phyloP scores from a whole-genome alignment of 768 basidiomycete genomes.

The Mycena vitilis region DNA sequence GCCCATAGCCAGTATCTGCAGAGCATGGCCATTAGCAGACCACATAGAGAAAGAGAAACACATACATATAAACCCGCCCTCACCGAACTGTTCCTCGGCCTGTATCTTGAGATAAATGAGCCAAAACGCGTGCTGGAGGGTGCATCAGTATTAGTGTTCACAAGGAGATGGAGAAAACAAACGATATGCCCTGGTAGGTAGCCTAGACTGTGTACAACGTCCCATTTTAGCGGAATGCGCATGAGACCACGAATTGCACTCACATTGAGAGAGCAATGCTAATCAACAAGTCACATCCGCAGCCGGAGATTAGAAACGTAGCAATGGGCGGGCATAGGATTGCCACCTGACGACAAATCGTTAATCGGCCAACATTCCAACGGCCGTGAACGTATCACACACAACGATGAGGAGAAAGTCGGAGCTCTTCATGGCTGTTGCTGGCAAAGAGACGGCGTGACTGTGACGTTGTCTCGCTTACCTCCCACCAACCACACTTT shows the following conservation, averaged over 20 bases:
- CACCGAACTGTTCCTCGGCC: slow-evolving; percentile 68
- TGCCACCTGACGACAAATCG: slow-evolving; percentile 53
- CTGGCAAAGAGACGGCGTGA: neutral
- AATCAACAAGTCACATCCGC: slow-evolving; percentile 70
- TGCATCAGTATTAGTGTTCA: neutral
- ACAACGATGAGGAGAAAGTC: slow-evolving; percentile 69
- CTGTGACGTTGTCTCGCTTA: neutral
- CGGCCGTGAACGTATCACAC: slow-evolving; percentile 35
- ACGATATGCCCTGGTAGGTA: slow-evolving; percentile 67
- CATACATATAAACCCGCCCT: slow-evolving; percentile 66
- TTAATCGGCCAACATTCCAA: neutral
- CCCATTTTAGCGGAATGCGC: neutral
- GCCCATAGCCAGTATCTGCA: slow-evolving; percentile 29
- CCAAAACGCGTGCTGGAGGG: slow-evolving; percentile 67
- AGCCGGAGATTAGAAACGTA: slow-evolving; percentile 66
- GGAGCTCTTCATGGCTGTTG: slow-evolving; percentile 47
- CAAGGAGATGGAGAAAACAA: neutral
- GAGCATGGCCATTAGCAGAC: neutral
- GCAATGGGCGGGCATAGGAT: slow-evolving; percentile 70
- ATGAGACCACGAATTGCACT: slow-evolving; percentile 33
- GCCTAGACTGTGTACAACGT: slow-evolving; percentile 56
- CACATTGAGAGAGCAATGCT: slow-evolving; percentile 67
- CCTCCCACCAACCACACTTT: too few relatives aligned
- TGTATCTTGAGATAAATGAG: slow-evolving; percentile 72
- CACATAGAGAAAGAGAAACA: neutral